Conservation (phyloP, 352 stramenopile genomes). For the Thraustochytrium striatum region DNA sequence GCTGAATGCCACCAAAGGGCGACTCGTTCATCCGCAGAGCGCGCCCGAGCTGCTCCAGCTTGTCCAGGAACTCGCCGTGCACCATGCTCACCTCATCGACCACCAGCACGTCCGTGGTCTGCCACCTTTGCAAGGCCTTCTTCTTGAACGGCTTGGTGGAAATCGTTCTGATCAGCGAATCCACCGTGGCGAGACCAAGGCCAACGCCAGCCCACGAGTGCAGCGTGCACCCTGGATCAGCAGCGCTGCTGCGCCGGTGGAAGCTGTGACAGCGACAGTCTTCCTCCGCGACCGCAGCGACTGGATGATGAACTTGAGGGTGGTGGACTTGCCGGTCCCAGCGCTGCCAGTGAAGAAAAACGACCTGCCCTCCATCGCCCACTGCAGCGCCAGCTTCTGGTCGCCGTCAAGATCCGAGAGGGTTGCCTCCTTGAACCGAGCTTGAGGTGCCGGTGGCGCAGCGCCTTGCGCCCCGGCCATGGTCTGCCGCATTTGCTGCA, state of each 20-base stretch:
- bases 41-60: conserved; percentile 42
- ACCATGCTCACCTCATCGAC: conserved; percentile 56
- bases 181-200: not conserved
- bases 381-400: not conserved
- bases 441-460: no score
- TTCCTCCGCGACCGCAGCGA: conserved; percentile 13
- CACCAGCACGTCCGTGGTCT: conserved; percentile 55
- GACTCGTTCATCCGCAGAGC: conserved; percentile 37
- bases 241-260: conserved; percentile 52
- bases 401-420: not conserved
- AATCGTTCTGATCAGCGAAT: not conserved
- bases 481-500: no score
- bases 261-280: conserved; percentile 53
- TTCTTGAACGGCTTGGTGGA: not conserved
- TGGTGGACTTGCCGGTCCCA: conserved; percentile 55
- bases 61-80: conserved; percentile 48
- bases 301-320: conserved; percentile 51
- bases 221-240: conserved; percentile 51
- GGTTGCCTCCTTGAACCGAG: no score
- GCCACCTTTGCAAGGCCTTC: conserved; percentile 27
- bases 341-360: conserved; percentile 58
- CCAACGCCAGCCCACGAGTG: conserved; percentile 45
- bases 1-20: conserved; percentile 56
- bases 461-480: no score
- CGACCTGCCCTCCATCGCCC: conserved; percentile 25